These are phyloP conservation scores for Schwanniomyces sp. DNA, from an alignment of 805 yeast species.

Conservation along the genomic window DNA sequence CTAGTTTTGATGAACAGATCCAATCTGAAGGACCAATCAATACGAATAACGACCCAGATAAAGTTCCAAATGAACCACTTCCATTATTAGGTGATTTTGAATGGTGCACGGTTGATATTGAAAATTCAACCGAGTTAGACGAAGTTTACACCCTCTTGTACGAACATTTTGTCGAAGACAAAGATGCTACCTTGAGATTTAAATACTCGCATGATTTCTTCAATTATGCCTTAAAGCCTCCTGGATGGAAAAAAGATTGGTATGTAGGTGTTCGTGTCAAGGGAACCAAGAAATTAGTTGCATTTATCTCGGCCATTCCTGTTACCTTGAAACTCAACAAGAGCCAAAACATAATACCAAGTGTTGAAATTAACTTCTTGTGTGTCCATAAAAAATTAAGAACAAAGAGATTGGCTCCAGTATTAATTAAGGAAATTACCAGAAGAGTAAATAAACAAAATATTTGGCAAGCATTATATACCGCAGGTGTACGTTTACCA, in stretches of 20 bases:
- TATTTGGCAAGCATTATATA: conserved; percentile 95
- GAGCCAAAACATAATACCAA: conserved; percentile 43
- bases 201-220: conserved; percentile 81
- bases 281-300: conserved; percentile 74
- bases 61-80: conserved; percentile 68
- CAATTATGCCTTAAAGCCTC: conserved; percentile 91
- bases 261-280: conserved; percentile 90
- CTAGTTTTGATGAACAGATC: conserved; percentile 67
- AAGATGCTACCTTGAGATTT: conserved; percentile 88
- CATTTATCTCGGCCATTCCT: conserved; percentile 92
- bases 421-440: conserved; percentile 89
- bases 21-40: conserved; percentile 83
- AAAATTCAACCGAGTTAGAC: conserved; percentile 53
- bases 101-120: conserved; percentile 79
- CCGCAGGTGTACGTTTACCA: conserved; percentile 90
- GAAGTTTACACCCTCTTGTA: conserved; percentile 80
- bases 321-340: conserved; percentile 61
- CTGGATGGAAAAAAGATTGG: conserved; percentile 91
- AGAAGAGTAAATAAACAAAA: conserved; percentile 81
- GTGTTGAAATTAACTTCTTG: conserved; percentile 90
- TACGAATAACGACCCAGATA: conserved; percentile 59
- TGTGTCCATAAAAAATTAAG: conserved; percentile 93
- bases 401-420: conserved; percentile 92
- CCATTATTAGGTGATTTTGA: conserved; percentile 79
- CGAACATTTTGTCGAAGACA: conserved; percentile 93